Percentiles rank a stretch among this genome's conserved stretches.
These are phyloP conservation scores for Botrytis hyacinthi DNA, from an alignment of 2,329 filamentous ascomycete species.

Conservation along the genomic window DNA sequence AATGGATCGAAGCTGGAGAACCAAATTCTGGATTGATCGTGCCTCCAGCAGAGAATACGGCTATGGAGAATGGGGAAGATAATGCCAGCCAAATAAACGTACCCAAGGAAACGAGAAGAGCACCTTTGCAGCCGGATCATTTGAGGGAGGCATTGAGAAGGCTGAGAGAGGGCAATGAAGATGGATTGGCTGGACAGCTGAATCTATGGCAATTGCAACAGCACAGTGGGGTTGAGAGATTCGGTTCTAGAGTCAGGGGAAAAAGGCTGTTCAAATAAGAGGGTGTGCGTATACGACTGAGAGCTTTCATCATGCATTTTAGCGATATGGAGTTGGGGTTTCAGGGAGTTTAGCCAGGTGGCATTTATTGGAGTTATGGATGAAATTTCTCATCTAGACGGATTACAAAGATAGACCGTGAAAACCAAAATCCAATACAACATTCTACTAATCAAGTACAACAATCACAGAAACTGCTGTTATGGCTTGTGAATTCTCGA, in stretches of 20 bases:
- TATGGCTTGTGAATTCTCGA: neutral
- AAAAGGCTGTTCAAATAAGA: slow-evolving; percentile 38
- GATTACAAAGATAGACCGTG: neutral
- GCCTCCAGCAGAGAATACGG: slow-evolving; percentile 38
- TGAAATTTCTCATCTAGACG: slow-evolving; percentile 42
- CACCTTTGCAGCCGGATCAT: slow-evolving; percentile 70
- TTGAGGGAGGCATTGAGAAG: slow-evolving; percentile 69
- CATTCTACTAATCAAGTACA: neutral
- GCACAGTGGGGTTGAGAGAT: slow-evolving; percentile 58
- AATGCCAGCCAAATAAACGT: slow-evolving; percentile 37
- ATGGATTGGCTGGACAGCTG: slow-evolving; percentile 57
- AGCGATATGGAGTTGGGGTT: slow-evolving; percentile 5
- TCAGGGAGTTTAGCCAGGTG: neutral
- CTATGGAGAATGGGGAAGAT: slow-evolving; percentile 22
- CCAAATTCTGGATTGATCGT: slow-evolving; percentile 53
- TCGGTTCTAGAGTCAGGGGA: slow-evolving; percentile 39
- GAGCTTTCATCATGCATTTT: slow-evolving; percentile 4
- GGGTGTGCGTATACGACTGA: neutral
- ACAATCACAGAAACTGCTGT: neutral
- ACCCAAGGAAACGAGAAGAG: slow-evolving; percentile 43
- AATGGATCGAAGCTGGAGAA: slow-evolving; percentile 64
- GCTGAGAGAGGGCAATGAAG: slow-evolving; percentile 62
- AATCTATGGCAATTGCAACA: slow-evolving; percentile 62
- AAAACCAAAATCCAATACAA: neutral
- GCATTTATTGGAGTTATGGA: neutral